Evolutionary conservation across 805 yeast genomes (phyloP), one percentile per base, ranked within the genome.

Genomic region (Vanderwaltozyma polyspora): DNA sequence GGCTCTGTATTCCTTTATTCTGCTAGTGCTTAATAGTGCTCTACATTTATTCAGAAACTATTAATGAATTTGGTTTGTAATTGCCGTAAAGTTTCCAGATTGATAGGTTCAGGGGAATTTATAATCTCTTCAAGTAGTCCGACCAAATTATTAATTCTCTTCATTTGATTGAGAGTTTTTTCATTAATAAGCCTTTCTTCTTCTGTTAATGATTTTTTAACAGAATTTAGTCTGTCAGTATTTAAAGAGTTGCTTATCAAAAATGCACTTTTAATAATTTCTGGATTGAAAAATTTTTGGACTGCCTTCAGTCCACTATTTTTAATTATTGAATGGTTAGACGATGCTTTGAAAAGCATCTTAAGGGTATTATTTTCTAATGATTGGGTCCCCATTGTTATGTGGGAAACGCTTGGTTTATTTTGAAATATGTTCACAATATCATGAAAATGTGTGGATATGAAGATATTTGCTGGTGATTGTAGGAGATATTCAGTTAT

Each of bases 361-460:
- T 44, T 41, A 1, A 63, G 28, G 1, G 32, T 32, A 4, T 45
- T 41, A 12, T 42, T 30, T 7, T 26, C 28, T 4, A 29, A 31
- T 3, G 52, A 31, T 2, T 42, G 54, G 1, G 59, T 45, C 16
- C 42, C 41, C 69, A 67, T 64, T 29, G 64, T 63, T 13, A 57
- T 34, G 32, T 64, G 65, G 3, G 49, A 31, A 3, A 68, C 66
- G 1, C 62, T 59, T 0, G 57, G 51, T 21, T 52, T 56, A 3
- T 45, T 42, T 4, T 48, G 44, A n/a, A 70, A 38, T 0, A 60
- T 45, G 15, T 49, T 50, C 0, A 71, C 64, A 9, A 69, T 45
- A 30, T 65, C 65, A 29, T 47, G 55, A 38, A 67, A 68, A 52
- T 69, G 75, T 0, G 74, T 68, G 3, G 70, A 57, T 11, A 66